Evolutionary conservation across 306 rosid species (phyloP), one percentile per base, ranked within the genome.

Genomic region (Quercus wislizeni): DNA sequence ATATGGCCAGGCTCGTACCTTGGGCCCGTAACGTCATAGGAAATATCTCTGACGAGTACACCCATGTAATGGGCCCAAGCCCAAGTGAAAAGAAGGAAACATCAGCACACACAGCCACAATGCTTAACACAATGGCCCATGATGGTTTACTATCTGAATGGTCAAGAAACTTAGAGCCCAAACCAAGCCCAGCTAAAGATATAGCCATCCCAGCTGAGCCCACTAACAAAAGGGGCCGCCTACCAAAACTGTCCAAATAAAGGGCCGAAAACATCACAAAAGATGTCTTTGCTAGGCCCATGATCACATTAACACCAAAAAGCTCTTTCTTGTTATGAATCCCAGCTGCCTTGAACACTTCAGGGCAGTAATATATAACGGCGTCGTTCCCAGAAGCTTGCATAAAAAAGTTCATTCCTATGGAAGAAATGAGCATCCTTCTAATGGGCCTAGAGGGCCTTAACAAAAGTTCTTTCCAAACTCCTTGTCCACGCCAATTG

Each of bases 311-410:
- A 20, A 92, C 87, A 13, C 92, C 92, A 15, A 94, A 71, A 1
- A 94, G 92, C 27, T 84, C 75, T 63, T 75, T 82, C 35, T 89
- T 89, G 51, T 18, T 74, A 4, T 76, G 86, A 71, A 94, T 85
- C 49, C 97, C 98, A 4, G 96, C 94, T 8, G 90, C 89, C 55
- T 51, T 86, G 59, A 94, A 92, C n/a, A 94, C 94, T 55, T 90
- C 90, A 0, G 97, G 95, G 35, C 87, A 77, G 46, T 94, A 91
- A 23, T 91, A 94, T n/a, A 94, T 83, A n/a, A 94, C 96, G 57
- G 92, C 98, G 83, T 94, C 97, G 84, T 94, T 94, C 63, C 97
- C 98, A 13, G 96, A 91, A 51, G 98, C 98, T 75, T 94, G 97
- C 98, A 94, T 94, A 80, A 94, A 94, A 67, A 94, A 92, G 70